Base-by-base conservation (phyloP, 768 basidiomycete species). In the Tubosaeta sp. region DNA sequence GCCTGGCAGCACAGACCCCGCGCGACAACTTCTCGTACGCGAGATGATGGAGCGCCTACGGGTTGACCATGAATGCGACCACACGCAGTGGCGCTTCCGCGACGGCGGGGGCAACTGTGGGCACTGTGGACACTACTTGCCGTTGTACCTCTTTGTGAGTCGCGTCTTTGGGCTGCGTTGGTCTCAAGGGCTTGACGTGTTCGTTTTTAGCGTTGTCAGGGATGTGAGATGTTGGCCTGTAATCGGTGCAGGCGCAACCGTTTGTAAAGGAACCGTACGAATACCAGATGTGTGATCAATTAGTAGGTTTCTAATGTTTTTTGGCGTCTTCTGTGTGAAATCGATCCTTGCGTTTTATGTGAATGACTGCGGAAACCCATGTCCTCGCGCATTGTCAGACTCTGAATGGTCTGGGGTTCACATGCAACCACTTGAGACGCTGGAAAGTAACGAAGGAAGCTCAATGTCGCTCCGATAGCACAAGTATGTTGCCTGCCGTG, bases 61-160 rank as follows among this genome's bases (percentile, higher is more conserved):
- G 12, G 65, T 69, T 8, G 75, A 81, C 53, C 86, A 86, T 59
- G 74, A 82, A 5, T 88, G 85, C 51, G 19, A 54, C 10, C 69
- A 74, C 4, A 68, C 66, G 44, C 46, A 17, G 0, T 85, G 83
- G 82, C 65, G 59, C 29, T 74, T 74, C 27, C 67, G 73, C 0
- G 2, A 62, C 9, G 81, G 79, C 0, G 73, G 70, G 0, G 78
- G 75, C 10, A 38, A 31, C n/a, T 84, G 83, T 50, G 74, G 81
- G 46, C 71, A 64, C 50, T 84, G 83, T 54, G 60, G 66, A 13
- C 50, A 65, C 38, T 49, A 66, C 22, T 4, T 51, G 34, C 50
- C 50, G 3, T 13, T 44, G 34, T 51, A 51, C 29, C 43, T 51
- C 43, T 51, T 44, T 13, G 50, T 51, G 32, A 43, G 50, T 38